Evolutionary conservation across 257 asterid genomes (phyloP).

Genomic region (Solanum pennellii): DNA sequence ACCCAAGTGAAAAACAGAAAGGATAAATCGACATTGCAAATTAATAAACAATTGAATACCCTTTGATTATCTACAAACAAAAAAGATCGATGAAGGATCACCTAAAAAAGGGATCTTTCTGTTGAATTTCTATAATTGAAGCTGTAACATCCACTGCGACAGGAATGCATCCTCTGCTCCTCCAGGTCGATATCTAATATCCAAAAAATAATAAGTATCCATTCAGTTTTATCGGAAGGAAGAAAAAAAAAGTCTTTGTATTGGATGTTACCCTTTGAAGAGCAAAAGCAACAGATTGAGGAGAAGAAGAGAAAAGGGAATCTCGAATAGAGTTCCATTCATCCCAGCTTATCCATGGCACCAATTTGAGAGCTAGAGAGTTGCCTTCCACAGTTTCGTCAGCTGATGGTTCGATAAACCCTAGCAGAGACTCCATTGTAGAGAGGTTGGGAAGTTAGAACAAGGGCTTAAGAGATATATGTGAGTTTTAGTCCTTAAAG

Average conservation of each 20-base stretch:
- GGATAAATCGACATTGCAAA: neutral
- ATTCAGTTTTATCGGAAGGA: neutral
- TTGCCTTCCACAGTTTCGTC: slow-evolving; percentile 31
- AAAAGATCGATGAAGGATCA: neutral
- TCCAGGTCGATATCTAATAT: slow-evolving; percentile 67
- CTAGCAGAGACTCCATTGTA: slow-evolving; percentile 45
- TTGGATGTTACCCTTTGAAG: slow-evolving; percentile 36
- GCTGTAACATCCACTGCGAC: slow-evolving; percentile 61
- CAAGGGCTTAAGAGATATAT: neutral
- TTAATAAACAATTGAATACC: neutral
- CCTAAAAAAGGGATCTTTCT: slow-evolving; percentile 58
- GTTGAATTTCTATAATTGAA: slow-evolving; percentile 71
- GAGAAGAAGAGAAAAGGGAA: slow-evolving; percentile 61
- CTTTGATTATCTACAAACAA: neutral
- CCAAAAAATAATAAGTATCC: neutral
- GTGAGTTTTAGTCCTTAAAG: neutral
- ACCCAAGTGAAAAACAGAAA: neutral
- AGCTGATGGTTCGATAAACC: slow-evolving; percentile 26
- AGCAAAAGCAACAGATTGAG: slow-evolving; percentile 39
- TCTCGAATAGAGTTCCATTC: slow-evolving; percentile 55
- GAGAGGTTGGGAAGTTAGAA: neutral
- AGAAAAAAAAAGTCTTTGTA: neutral
- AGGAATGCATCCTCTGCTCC: slow-evolving; percentile 77
- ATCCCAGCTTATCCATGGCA: slow-evolving; percentile 87
- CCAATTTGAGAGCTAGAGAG: slow-evolving; percentile 41